Evolutionary conservation across 176 grass and related monocot species (phyloP).

Genomic region (Pontederia crassipes): DNA sequence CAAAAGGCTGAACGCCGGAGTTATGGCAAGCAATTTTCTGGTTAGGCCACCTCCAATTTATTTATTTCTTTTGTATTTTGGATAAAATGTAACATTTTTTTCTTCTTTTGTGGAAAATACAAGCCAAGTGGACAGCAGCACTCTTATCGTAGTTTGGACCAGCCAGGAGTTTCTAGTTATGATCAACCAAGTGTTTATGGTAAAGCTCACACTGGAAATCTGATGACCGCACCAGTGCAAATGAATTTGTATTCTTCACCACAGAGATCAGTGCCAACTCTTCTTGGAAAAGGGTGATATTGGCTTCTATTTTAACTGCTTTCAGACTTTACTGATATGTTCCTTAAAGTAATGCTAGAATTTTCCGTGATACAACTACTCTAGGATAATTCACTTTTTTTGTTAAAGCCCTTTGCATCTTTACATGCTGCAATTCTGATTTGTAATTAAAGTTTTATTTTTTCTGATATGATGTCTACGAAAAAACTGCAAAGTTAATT

Average conservation of each 20-base stretch:
- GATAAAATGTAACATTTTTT: conserved; percentile 13
- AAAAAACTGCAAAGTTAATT: too few species aligned
- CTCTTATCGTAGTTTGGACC: conserved; percentile 37
- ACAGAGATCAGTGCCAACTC: conserved; percentile 38
- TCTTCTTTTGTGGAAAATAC: conserved; percentile 17
- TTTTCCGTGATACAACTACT: too few species aligned
- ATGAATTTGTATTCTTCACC: conserved; percentile 9
- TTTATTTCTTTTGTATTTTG: conserved; percentile 2
- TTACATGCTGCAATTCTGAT: too few species aligned
- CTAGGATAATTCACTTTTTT: too few species aligned
- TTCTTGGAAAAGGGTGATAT: conserved; percentile 78
- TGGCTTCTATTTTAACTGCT: conserved; percentile 6
- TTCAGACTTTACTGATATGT: background rate
- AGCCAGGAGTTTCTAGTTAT: conserved; percentile 37
- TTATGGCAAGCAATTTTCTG: conserved; percentile 41
- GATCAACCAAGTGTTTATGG: conserved; percentile 30
- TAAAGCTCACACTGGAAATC: conserved; percentile 45
- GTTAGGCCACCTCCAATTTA: conserved; percentile 18
- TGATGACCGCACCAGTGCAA: conserved; percentile 34
- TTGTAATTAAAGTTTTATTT: too few species aligned
- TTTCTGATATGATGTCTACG: too few species aligned
- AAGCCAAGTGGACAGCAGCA: conserved; percentile 30
- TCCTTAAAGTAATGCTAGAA: background rate
- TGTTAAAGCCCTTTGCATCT: too few species aligned
- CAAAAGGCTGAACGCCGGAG: conserved; percentile 9